Conservation (phyloP, 2,329 filamentous ascomycete genomes). For the Fusarium temperatum region DNA sequence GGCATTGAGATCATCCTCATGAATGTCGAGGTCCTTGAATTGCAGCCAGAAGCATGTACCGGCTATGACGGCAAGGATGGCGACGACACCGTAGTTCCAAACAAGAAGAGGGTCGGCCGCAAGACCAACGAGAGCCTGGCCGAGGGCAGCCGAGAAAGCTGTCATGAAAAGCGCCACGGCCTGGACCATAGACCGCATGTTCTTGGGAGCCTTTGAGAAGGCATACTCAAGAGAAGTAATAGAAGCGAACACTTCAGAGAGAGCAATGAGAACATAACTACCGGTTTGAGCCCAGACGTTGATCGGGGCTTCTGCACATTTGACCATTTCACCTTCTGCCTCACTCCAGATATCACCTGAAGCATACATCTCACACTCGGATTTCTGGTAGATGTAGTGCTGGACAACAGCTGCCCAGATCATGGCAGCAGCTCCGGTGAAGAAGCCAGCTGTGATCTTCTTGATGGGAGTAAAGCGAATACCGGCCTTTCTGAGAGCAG, state of each 20-base stretch:
- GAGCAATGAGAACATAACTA: conserved; percentile 58
- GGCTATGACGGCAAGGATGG: conserved; percentile 69
- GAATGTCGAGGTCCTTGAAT: conserved; percentile 65
- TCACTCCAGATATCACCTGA: conserved; percentile 32
- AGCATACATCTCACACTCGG: conserved; percentile 62
- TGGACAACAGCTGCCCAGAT: conserved; percentile 63
- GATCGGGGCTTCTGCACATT: conserved; percentile 12
- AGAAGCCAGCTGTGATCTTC: conserved; percentile 76
- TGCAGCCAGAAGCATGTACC: conserved; percentile 74
- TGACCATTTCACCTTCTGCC: too few species aligned
- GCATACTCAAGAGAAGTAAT: conserved; percentile 75
- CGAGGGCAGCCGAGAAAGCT: conserved; percentile 73
- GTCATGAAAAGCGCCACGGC: conserved; percentile 74
- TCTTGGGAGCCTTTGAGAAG: conserved; percentile 78
- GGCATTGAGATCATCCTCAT: conserved; percentile 75
- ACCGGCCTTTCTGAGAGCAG: conserved; percentile 68
- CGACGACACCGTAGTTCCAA: conserved; percentile 77
- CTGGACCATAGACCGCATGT: conserved; percentile 79
- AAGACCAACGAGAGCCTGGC: conserved; percentile 62
- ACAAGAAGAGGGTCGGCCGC: conserved; percentile 70
- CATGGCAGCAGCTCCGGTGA: conserved; percentile 69
- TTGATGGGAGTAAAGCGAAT: conserved; percentile 79
- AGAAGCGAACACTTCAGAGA: conserved; percentile 60
- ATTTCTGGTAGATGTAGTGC: conserved; percentile 71
- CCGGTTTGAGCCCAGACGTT: conserved; percentile 70